Conservation (phyloP, 352 stramenopile species). For the Phytophthora sp. region DNA sequence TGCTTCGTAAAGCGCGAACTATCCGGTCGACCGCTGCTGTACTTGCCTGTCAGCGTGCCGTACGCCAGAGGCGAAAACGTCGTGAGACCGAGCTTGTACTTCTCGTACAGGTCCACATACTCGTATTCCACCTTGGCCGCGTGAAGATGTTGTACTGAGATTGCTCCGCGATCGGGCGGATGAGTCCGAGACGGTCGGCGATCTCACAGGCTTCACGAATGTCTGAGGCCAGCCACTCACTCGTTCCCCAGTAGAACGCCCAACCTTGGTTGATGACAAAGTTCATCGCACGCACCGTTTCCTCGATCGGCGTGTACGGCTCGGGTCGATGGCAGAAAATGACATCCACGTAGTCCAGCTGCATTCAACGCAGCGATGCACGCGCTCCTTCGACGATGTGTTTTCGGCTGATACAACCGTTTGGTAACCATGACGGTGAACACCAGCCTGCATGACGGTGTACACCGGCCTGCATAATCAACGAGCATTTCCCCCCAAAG, state of each 20-base stretch:
- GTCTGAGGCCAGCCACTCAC: conserved; percentile 4
- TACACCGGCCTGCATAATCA: background rate
- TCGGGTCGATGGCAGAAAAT: conserved; percentile 70
- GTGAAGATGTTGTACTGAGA: conserved; percentile 63
- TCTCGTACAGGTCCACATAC: conserved; percentile 46
- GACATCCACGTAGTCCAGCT: conserved; percentile 63
- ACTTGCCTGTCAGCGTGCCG: conserved; percentile 9
- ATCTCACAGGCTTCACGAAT: conserved; percentile 6
- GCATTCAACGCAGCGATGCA: conserved; percentile 42
- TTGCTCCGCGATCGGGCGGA: conserved; percentile 45
- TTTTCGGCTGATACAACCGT: conserved; percentile 53
- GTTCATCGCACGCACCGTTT: conserved; percentile 66
- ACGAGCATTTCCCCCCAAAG: too few species aligned
- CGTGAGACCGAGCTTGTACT: conserved; percentile 2
- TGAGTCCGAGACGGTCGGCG: conserved; percentile 9
- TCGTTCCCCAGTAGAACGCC: conserved; percentile 12
- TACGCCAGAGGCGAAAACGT: conserved; percentile 6
- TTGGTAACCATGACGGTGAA: conserved; percentile 71
- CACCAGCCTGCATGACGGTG: too few species aligned
- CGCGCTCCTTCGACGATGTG: conserved; percentile 55
- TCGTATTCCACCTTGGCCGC: conserved; percentile 55
- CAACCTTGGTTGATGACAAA: conserved; percentile 28
- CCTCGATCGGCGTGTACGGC: conserved; percentile 60
- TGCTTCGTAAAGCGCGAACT: background rate
- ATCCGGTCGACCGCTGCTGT: background rate